These are phyloP conservation scores for Mycena alexandri DNA, from an alignment of 768 basidiomycete genomes.

Conservation along the genomic window DNA sequence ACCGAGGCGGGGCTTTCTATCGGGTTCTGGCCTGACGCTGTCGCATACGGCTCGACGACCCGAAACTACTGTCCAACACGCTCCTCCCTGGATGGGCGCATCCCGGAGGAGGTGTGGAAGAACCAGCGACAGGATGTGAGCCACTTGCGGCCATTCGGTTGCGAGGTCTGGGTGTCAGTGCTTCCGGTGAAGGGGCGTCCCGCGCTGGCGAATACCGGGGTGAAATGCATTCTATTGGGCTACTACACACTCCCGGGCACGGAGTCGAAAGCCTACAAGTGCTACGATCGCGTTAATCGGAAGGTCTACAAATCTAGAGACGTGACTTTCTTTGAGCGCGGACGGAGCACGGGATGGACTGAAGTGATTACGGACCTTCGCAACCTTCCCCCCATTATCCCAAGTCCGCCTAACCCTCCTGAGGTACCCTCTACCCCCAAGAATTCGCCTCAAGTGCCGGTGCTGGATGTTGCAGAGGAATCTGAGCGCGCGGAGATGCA, in stretches of 20 bases:
- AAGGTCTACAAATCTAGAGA: slow-evolving; percentile 17
- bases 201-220: background rate
- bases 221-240: slow-evolving; percentile 7
- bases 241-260: slow-evolving; percentile 15
- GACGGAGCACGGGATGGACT: slow-evolving; percentile 10
- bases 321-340: slow-evolving; percentile 6
- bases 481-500: no score
- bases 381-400: slow-evolving; percentile 10
- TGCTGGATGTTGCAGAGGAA: background rate
- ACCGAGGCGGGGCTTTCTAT: background rate
- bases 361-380: slow-evolving; percentile 22
- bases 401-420: background rate
- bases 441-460: background rate
- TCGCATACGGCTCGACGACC: background rate
- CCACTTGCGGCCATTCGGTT: slow-evolving; percentile 11
- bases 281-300: background rate
- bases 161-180: background rate
- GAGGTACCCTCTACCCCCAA: slow-evolving; percentile 12
- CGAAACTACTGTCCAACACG: slow-evolving; percentile 10
- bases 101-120: slow-evolving; percentile 14
- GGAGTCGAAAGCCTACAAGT: slow-evolving; percentile 16
- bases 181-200: slow-evolving; percentile 1
- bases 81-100: slow-evolving; percentile 5
- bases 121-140: background rate
- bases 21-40: slow-evolving; percentile 6